phyloP scores from a whole-genome alignment of 1,284 basidiomycete species.

The Hymenochaete sp. region DNA sequence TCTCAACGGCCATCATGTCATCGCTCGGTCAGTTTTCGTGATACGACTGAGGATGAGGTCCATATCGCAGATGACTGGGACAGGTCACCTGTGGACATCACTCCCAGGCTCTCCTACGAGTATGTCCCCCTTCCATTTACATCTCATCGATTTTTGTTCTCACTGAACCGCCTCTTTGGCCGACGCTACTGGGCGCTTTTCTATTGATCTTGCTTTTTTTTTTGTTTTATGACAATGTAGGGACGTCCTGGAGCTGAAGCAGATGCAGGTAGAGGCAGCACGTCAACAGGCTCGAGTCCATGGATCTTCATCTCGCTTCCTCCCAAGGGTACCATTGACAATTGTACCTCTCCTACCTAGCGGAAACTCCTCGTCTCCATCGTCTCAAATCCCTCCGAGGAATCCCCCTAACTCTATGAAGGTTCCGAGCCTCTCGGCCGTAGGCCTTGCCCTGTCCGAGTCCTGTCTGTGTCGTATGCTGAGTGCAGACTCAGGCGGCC shows the following conservation, averaged over 20 bases:
- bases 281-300: conserved; percentile 40
- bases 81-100: conserved; percentile 46
- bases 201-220: too few relatives aligned
- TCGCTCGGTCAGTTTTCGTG: conserved; percentile 43
- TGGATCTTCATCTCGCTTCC: conserved; percentile 30
- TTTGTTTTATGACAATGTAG: too few relatives aligned
- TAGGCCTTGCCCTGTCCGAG: conserved; percentile 4
- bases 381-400: conserved; percentile 16
- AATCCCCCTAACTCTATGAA: conserved; percentile 6
- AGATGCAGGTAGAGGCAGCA: conserved; percentile 49
- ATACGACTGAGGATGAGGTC: conserved; percentile 43
- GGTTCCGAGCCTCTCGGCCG: neutral
- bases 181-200: conserved; percentile 6
- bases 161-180: conserved; percentile 4
- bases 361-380: conserved; percentile 15
- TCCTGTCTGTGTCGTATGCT: conserved; percentile 9
- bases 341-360: conserved; percentile 38
- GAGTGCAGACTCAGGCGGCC: conserved; percentile 9
- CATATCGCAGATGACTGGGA: conserved; percentile 65
- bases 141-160: too few relatives aligned
- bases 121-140: conserved; percentile 27
- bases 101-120: conserved; percentile 43
- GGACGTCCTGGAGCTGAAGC: conserved; percentile 55
- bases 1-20: conserved; percentile 1
- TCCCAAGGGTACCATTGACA: conserved; percentile 44